Conservation (phyloP, 1,284 basidiomycete species). For the Irpex sp. region DNA sequence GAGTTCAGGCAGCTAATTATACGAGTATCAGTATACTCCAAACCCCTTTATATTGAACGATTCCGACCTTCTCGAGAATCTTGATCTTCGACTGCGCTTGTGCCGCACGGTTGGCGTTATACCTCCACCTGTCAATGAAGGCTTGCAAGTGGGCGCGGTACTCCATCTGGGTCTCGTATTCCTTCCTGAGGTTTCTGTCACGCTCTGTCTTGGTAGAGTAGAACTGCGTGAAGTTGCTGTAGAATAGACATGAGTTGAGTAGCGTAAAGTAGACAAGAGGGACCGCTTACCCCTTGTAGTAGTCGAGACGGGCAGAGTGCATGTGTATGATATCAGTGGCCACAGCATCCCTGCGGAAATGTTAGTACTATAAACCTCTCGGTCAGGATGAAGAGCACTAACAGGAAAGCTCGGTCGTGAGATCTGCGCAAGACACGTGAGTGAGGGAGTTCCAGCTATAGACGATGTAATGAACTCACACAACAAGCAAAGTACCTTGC, state of each 20-base stretch:
- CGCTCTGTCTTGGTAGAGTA: conserved; percentile 98
- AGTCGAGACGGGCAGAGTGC: conserved; percentile 92
- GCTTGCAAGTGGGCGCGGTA: conserved; percentile 96
- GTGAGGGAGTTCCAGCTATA: conserved; percentile 9
- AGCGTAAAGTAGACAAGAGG: neutral
- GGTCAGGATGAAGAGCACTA: conserved; percentile 23
- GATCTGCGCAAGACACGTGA: conserved; percentile 48
- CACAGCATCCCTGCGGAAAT: conserved; percentile 70
- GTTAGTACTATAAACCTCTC: neutral
- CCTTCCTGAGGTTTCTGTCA: conserved; percentile 86
- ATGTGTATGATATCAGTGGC: conserved; percentile 97
- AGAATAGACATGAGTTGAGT: conserved; percentile 1
- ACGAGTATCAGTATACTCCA: no score
- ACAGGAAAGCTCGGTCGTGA: conserved; percentile 97
- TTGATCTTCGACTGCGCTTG: conserved; percentile 81
- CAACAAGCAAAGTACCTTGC: conserved; percentile 91
- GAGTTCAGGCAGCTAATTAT: conserved; percentile 76
- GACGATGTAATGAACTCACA: conserved; percentile 47
- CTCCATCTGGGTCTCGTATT: conserved; percentile 94
- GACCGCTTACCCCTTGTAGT: conserved; percentile 74
- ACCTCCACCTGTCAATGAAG: conserved; percentile 96
- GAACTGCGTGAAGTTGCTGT: conserved; percentile 96
- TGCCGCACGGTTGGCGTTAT: conserved; percentile 84
- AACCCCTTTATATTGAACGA: no score
- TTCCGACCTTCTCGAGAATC: conserved; percentile 84